phyloP scores from a whole-genome alignment of 352 stramenopile species.

The Pythium catenulatum region DNA sequence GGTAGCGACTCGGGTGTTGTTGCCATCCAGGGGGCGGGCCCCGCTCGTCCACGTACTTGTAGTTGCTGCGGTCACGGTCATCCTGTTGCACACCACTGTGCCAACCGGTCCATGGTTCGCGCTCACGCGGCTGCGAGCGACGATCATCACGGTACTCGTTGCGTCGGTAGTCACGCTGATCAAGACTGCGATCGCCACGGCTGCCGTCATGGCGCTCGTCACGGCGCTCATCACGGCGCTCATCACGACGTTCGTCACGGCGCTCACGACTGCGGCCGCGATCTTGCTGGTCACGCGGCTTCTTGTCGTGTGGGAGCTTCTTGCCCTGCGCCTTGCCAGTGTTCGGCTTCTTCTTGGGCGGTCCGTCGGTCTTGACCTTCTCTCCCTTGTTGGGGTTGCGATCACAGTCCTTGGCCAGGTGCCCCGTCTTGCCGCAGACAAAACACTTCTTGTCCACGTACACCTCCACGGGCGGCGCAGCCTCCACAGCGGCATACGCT shows the following conservation, averaged over 20 bases:
- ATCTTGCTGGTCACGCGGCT: no score
- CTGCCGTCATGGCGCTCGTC: no score
- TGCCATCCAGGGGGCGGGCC: no score
- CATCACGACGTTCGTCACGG: no score
- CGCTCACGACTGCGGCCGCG: no score
- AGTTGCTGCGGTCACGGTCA: no score
- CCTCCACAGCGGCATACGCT: not conserved
- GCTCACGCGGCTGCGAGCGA: not conserved
- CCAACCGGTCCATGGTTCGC: not conserved
- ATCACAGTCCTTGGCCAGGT: not conserved
- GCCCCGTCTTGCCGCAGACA: not conserved
- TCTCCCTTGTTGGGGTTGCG: not conserved
- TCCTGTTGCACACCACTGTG: not conserved
- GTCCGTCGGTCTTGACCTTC: not conserved
- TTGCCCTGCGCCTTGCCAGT: not conserved
- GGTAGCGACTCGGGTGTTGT: no score
- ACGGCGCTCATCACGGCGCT: no score
- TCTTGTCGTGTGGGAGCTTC: not conserved
- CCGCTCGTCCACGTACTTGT: no score
- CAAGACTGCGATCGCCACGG: no score
- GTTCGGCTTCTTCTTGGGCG: not conserved
- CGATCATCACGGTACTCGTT: not conserved
- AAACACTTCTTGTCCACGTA: not conserved
- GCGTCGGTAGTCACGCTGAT: no score
- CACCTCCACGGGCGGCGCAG: not conserved